Conservation (phyloP, 2,329 filamentous ascomycete species). For the Chaetoscypha palmicola region DNA sequence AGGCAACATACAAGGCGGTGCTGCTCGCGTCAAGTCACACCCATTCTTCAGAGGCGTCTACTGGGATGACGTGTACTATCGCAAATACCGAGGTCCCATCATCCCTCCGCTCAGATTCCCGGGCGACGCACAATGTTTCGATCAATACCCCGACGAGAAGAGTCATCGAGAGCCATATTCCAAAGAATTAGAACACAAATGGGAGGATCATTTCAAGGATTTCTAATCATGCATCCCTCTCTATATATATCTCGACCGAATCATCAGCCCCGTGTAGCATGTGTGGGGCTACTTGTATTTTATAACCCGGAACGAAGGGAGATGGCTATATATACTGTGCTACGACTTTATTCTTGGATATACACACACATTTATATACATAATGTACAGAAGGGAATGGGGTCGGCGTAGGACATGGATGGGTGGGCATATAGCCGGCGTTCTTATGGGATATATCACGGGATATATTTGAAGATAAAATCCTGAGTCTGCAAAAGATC, state of each 20-base stretch:
- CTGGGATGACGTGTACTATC: conserved; percentile 65
- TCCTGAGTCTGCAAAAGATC: no score
- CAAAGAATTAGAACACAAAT: conserved; percentile 59
- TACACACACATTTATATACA: no score
- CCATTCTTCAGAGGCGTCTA: conserved; percentile 67
- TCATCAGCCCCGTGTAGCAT: neutral
- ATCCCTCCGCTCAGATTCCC: conserved; percentile 65
- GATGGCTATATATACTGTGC: neutral
- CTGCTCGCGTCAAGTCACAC: conserved; percentile 64
- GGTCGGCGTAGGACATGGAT: no score
- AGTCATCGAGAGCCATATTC: conserved; percentile 59
- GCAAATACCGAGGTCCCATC: conserved; percentile 61
- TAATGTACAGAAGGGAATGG: no score
- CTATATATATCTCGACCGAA: no score
- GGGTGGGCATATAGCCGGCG: no score
- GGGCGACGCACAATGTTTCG: conserved; percentile 75
- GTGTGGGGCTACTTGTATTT: neutral
- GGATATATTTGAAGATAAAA: no score
- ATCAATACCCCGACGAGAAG: conserved; percentile 73
- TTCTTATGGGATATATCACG: no score
- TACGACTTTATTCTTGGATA: no score
- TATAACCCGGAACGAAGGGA: neutral
- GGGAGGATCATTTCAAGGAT: conserved; percentile 64
- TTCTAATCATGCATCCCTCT: conserved; percentile 43
- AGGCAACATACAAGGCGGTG: conserved; percentile 71